Evolutionary conservation across 78 protist genomes (phyloP), one percentile per base, ranked within the genome.

Genomic region (Dictyostelium firmibasis): DNA sequence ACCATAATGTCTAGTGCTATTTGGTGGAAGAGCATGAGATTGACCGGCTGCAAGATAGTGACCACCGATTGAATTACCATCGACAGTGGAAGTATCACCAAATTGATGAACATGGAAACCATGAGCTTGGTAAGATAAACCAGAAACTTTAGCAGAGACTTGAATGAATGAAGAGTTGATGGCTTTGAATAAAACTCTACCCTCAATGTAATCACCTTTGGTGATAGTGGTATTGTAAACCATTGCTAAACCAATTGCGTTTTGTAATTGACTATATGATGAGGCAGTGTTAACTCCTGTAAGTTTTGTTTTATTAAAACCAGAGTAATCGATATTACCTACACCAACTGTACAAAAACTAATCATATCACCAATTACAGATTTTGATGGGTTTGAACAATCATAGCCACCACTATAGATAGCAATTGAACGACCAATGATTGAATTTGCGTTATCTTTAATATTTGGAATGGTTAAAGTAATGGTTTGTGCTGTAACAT

Each of bases 91-190:
- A 6, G 27, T 9, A 44, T 88, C 93, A 78, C 93, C 93, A 67
- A 33, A 87, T 23, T 16, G 25, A 83, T 88, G 93, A 33, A 88
- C 81, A 4, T 88, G 93, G 70, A 88, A 41, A 43, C 81, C 57
- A 78, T 85, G 74, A 85, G 57, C 33, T 8, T 23, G 72, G 35
- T n/a, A 43, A n/a, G 38, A 43, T 44, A 72, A 72, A 72, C 79
- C 79, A 16, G 44, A 16, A 16, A 72, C 14, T 18, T 31, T 27
- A 0, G 79, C 35, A 29, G 41, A 31, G 5, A 72, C 44, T 72
- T 72, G 79, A 72, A 33, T 72, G 25, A 14, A 14, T 13, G 44
- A 13, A 4, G 43, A 29, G 7, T 72, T 70, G 18, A 70, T 13
- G 1, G 36, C 25, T 33, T 31, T 31, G 38, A 72, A 72, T 16